Base-by-base conservation (phyloP, 2,329 filamentous ascomycete species). In the Calycina herbarum region DNA sequence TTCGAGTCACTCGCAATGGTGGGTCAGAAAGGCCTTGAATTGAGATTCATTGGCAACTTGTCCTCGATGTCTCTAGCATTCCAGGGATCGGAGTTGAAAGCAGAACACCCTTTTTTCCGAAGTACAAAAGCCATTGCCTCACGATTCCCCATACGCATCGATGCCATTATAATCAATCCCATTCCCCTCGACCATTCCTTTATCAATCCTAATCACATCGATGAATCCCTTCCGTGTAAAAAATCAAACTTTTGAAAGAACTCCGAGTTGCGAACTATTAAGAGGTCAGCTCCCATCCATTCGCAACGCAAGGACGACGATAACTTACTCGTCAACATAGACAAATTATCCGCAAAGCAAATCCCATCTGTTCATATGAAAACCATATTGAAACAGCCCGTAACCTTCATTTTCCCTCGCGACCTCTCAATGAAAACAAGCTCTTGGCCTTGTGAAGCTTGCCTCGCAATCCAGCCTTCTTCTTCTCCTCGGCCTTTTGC, bases 351-450 rank as follows among this genome's bases (percentile, higher is more conserved):
- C 24, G n/a, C 48, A 24, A 54, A 27, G n/a, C 45, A 24, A 27
- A 51, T 2, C 8, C n/a, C n/a, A 11, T 54, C 48, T 24, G n/a
- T 3, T 24, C 48, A 54, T 54, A 24, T 27, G 8, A 13, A 54
- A 27, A 54, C 48, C 24, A 13, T 54, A 10, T 54, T 27, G 8
- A 27, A 11, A 13, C 7, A 24, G 1, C 20, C 48, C 48, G 13
- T 24, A 11, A 27, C 11, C 20, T 13, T 54, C 48, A 27, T 13
- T 54, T 54, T 54, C 20, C n/a, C n/a, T 24, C n/a, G 24, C 48
- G 48, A 27, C 48, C 48, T 54, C 48, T 54, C 20, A 54, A 54
- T 13, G 48, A 54, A 54, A 54, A 54, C 48, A 54, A 27, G 20
- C 48, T 54, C 24, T 54, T 54, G 10, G 48, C 48, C 48, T 54